phyloP scores from a whole-genome alignment of 345 rosid species.

The Cochlearia excelsa region DNA sequence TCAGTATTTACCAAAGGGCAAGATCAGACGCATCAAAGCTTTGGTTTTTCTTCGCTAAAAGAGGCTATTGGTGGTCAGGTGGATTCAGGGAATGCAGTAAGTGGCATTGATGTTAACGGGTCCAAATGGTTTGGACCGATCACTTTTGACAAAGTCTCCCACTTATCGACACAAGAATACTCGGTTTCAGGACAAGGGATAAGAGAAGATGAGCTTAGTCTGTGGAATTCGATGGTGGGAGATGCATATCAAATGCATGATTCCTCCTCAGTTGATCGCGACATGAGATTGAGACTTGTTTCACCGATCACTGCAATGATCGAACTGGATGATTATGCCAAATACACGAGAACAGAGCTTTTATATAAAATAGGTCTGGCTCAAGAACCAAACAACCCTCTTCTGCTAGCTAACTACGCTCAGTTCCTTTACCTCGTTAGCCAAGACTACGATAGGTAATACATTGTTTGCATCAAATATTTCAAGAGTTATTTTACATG shows the following conservation, averaged over 20 bases:
- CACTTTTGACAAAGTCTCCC: slow-evolving; percentile 11
- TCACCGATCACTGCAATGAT: slow-evolving; percentile 42
- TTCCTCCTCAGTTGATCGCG: slow-evolving; percentile 38
- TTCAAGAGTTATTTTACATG: neutral
- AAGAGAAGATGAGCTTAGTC: slow-evolving; percentile 35
- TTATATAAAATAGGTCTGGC: slow-evolving; percentile 53
- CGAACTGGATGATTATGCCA: slow-evolving; percentile 47
- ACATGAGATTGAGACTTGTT: slow-evolving; percentile 36
- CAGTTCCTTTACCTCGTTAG: slow-evolving; percentile 58
- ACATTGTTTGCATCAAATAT: slow-evolving; percentile 9
- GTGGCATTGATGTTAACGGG: slow-evolving; percentile 1
- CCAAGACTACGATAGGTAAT: slow-evolving; percentile 62
- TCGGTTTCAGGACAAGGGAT: slow-evolving; percentile 22
- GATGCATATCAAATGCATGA: slow-evolving; percentile 47
- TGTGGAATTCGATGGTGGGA: slow-evolving; percentile 54
- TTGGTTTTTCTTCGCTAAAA: slow-evolving; percentile 10
- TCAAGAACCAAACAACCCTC: slow-evolving; percentile 57
- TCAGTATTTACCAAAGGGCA: neutral
- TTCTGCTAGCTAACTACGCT: slow-evolving; percentile 67
- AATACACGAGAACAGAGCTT: slow-evolving; percentile 49
- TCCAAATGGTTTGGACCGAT: slow-evolving; percentile 8
- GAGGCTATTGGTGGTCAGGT: neutral
- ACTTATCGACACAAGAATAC: neutral
- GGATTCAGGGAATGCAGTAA: neutral
- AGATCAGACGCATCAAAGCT: slow-evolving; percentile 14